A percentile compares a stretch with the other conserved stretches of the same genome.
phyloP scores from a whole-genome alignment of 176 grass and related monocot genomes.

The sorghum (Sorghum bicolor) region DNA sequence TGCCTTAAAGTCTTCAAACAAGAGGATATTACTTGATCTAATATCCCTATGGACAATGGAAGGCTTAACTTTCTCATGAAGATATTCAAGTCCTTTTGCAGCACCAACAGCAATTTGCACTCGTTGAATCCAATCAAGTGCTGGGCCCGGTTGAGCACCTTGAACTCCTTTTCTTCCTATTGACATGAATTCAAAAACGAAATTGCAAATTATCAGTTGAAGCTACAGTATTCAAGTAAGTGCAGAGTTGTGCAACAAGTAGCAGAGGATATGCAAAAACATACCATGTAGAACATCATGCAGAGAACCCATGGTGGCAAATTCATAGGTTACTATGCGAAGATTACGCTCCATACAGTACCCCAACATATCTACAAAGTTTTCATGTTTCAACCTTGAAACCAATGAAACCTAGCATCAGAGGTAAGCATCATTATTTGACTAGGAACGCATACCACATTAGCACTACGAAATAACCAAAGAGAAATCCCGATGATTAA shows the following conservation, averaged over 20 bases:
- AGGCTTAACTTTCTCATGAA: conserved; percentile 85
- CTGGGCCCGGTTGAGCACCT: conserved; percentile 81
- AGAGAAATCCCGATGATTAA: neutral
- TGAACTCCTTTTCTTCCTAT: conserved; percentile 89
- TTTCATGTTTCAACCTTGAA: conserved; percentile 78
- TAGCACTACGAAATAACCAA: neutral
- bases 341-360: conserved; percentile 83
- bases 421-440: neutral
- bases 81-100: conserved; percentile 83
- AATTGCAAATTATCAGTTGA: neutral
- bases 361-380: conserved; percentile 77
- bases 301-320: conserved; percentile 86
- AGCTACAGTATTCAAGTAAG: neutral
- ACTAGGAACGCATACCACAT: neutral
- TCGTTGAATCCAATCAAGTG: conserved; percentile 89
- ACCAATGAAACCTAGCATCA: conserved; percentile 64
- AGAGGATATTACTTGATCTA: conserved; percentile 86
- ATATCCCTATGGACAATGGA: conserved; percentile 82
- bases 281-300: conserved; percentile 93
- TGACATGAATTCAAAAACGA: neutral
- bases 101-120: conserved; percentile 78
- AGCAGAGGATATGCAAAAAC: conserved; percentile 11
- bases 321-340: conserved; percentile 78
- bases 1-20: conserved; percentile 90
- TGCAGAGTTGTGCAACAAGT: neutral